phyloP scores from a whole-genome alignment of 306 rosid genomes.

The Castanospermum australe region DNA sequence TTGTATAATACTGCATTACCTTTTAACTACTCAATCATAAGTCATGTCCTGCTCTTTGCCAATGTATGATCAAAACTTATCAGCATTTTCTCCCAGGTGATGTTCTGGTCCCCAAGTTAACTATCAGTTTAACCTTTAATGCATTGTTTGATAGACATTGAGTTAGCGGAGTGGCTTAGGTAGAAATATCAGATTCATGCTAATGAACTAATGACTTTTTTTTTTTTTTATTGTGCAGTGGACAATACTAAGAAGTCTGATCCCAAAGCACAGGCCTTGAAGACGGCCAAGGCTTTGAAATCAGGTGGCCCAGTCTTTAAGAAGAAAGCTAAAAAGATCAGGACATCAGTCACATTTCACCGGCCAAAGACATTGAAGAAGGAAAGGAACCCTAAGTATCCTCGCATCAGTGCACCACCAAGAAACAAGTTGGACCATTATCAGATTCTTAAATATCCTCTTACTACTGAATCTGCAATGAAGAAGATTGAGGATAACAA shows the following conservation, averaged over 20 bases:
- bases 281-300: constrained; percentile 90
- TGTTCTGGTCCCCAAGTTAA: neutral
- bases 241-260: constrained; percentile 61
- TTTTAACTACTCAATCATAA: neutral
- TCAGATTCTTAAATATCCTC: constrained; percentile 79
- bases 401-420: constrained; percentile 81
- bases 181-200: neutral
- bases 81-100: neutral
- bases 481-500: constrained; percentile 94
- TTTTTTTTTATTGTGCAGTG: constrained; percentile 29
- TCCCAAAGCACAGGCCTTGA: constrained; percentile 86
- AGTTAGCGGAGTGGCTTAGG: neutral
- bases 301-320: constrained; percentile 62
- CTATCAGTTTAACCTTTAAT: neutral
- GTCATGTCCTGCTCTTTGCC: neutral
- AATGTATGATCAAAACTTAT: neutral
- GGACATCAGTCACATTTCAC: constrained; percentile 85
- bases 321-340: constrained; percentile 82
- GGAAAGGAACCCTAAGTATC: constrained; percentile 83
- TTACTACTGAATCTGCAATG: constrained; percentile 91
- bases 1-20: neutral
- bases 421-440: constrained; percentile 90
- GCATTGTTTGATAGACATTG: neutral
- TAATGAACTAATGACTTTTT: neutral
- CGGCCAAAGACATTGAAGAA: constrained; percentile 79